A percentile compares a stretch with the other conserved stretches of the same genome.
Evolutionary conservation across 352 stramenopile genomes (phyloP).

Genomic region (Globisporangium paroecandrum): DNA sequence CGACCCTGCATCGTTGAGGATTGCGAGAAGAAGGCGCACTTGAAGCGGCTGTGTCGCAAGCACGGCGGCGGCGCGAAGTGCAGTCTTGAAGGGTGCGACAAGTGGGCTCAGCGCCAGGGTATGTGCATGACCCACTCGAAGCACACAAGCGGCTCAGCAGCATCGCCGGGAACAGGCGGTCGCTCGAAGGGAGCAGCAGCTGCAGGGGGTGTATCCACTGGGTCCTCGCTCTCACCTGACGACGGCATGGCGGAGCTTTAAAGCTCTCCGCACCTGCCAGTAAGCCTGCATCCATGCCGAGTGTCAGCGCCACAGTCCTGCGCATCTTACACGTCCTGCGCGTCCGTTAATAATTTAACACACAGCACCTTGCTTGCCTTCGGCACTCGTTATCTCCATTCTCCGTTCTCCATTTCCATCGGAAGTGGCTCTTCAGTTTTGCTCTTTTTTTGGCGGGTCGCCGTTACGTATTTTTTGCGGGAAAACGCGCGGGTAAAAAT

Average conservation of each 20-base stretch:
- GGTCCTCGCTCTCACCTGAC: not conserved
- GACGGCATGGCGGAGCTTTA: constrained; percentile 4
- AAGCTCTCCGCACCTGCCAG: not conserved
- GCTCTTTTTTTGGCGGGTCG: not conserved
- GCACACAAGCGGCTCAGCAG: constrained; percentile 19
- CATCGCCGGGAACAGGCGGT: not conserved
- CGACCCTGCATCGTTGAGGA: constrained; percentile 56
- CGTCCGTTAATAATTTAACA: not conserved
- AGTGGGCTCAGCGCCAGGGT: constrained; percentile 79
- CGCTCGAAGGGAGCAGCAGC: not conserved
- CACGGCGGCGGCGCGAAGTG: constrained; percentile 83
- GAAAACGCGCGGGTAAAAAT: constrained; percentile 54
- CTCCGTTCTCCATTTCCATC: not conserved
- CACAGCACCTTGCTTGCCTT: not conserved
- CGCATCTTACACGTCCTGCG: not conserved
- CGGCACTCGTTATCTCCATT: not conserved
- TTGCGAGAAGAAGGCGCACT: constrained; percentile 79
- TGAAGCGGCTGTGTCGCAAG: constrained; percentile 80
- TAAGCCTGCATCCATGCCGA: not conserved
- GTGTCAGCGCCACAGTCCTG: not conserved
- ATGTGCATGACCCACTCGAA: constrained; percentile 88
- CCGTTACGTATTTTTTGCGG: constrained; percentile 11
- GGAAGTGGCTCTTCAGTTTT: not conserved
- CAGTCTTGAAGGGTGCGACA: constrained; percentile 56
- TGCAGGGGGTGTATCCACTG: not conserved